These are phyloP conservation scores for Emmonsia crescens DNA, from an alignment of 2,329 filamentous ascomycete genomes.

Conservation along the genomic window DNA sequence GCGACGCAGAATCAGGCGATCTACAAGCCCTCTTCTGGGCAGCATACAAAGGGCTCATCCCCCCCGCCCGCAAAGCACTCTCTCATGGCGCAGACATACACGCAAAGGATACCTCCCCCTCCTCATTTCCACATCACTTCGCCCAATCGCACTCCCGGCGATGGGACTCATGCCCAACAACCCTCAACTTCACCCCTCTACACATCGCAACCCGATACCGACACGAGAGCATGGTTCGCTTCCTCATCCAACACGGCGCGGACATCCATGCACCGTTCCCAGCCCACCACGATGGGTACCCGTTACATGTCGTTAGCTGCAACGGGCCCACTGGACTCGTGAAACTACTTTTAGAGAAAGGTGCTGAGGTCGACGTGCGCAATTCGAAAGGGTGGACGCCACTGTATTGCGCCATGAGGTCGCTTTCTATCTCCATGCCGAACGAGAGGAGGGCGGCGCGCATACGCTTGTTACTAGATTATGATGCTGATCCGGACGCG, in stretches of 20 bases:
- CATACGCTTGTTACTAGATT: neutral
- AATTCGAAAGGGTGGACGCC: neutral
- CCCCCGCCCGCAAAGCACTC: neutral
- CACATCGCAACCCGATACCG: constrained; percentile 18
- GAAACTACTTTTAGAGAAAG: neutral
- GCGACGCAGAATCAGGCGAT: neutral
- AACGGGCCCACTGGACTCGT: neutral
- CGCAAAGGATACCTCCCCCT: neutral
- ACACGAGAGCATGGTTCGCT: constrained; percentile 16
- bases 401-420: neutral
- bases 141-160: neutral
- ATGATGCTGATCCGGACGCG: neutral
- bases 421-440: neutral
- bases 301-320: neutral
- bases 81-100: constrained; percentile 3
- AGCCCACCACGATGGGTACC: neutral
- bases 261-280: constrained; percentile 2
- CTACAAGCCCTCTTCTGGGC: constrained; percentile 3
- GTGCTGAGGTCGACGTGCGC: neutral
- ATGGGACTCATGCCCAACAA: neutral
- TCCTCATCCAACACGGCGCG: constrained; percentile 19
- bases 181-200: constrained; percentile 11
- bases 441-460: neutral
- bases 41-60: neutral
- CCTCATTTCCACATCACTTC: neutral